Base-by-base conservation (phyloP, 768 basidiomycete species). In the Fomitopsis pulvina region DNA sequence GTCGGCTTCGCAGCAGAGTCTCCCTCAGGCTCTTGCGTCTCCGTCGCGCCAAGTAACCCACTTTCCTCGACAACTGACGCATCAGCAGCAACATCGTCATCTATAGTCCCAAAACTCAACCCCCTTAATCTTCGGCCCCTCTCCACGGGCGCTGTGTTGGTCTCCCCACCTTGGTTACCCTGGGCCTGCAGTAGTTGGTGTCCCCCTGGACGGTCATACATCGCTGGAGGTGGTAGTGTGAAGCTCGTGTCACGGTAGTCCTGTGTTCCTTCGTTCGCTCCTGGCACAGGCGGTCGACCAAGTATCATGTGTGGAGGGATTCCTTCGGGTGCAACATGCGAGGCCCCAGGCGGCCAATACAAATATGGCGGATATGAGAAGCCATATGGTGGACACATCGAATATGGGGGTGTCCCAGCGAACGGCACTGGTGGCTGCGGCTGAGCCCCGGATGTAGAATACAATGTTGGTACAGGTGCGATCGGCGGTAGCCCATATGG, bases 101-200 rank as follows among this genome's bases (percentile, higher is more conserved):
- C 65, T 48, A 80, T 77, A 47, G 73, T 79, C 6, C 80, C 80
- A 58, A 81, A 81, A 4, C 78, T 67, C 34, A 81, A 70, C 45
- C 66, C 64, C 54, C 62, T 50, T 8, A 59, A 54, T 30, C 58
- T 57, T 51, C 55, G 43, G 6, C 56, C 54, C 12, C 52, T 50
- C 39, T 56, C 50, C 27, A 48, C 21, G 18, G 27, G 27, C 16
- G 34, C 42, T n/a, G 18, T 26, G 20, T 49, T 50, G 9, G 27
- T 32, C 21, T 27, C 29, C 7, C 37, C 51, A 2, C 39, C 38
- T 22, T 22, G n/a, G n/a, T n/a, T 24, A 11, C 14, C 21, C 34
- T 32, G n/a, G 25, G 16, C 24, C 6, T 9, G 26, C 16, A 45
- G 41, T 11, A 11, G 27, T 4, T 11, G 43, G 27, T 50, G 52